Percentiles rank a stretch among this genome's conserved stretches.
Evolutionary conservation across 164 flowering plant species (phyloP).

Genomic region (Litsea cubeba): DNA sequence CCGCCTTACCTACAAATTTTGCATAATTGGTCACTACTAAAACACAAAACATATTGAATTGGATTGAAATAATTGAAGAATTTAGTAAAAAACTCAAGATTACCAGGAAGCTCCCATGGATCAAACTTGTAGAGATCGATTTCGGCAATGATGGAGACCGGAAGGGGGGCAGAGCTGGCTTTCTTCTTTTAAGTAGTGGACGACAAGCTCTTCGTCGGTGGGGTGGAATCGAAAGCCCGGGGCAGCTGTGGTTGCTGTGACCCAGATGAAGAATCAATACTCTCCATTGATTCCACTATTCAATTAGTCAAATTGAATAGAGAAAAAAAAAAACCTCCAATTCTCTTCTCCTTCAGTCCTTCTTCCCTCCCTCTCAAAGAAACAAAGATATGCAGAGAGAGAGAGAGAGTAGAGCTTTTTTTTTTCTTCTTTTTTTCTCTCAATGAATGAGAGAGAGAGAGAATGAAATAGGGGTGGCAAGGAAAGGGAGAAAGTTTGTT

Average conservation of each 20-base stretch:
- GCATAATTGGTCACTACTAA: neutral
- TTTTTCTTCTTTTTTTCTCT: neutral
- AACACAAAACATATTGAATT: neutral
- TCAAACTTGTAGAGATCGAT: slow-evolving; percentile 79
- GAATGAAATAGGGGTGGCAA: neutral
- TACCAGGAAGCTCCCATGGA: slow-evolving; percentile 91
- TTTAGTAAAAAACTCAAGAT: too few relatives aligned
- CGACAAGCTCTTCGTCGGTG: slow-evolving; percentile 79
- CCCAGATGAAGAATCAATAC: slow-evolving; percentile 52
- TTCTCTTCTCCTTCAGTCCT: neutral
- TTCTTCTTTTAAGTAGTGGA: slow-evolving; percentile 77
- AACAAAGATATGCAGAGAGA: too few relatives aligned
- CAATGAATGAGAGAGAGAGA: slow-evolving; percentile 5
- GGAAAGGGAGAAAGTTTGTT: slow-evolving; percentile 8
- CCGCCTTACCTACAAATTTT: slow-evolving; percentile 55
- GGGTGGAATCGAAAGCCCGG: slow-evolving; percentile 88
- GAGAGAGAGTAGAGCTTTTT: too few relatives aligned
- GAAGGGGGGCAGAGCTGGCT: slow-evolving; percentile 54
- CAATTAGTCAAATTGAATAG: neutral
- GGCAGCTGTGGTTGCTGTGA: slow-evolving; percentile 72
- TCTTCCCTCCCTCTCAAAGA: too few relatives aligned
- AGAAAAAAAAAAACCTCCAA: neutral
- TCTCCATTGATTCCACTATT: slow-evolving; percentile 31
- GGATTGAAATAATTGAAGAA: too few relatives aligned
- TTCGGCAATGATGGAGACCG: slow-evolving; percentile 73